These are phyloP conservation scores for Suillus subaureus DNA, from an alignment of 768 basidiomycete species.

Conservation along the genomic window DNA sequence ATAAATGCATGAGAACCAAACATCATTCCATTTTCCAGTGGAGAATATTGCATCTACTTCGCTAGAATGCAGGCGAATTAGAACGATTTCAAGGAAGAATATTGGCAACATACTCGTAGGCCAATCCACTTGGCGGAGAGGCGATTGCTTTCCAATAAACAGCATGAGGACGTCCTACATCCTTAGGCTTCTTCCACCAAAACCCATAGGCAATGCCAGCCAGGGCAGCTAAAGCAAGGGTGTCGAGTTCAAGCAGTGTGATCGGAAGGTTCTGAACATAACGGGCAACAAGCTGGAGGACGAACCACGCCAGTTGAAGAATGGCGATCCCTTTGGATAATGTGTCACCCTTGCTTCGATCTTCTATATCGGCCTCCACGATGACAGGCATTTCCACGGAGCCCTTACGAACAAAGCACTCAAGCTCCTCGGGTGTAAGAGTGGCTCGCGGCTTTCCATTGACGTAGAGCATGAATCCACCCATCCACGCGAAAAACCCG, in stretches of 20 bases:
- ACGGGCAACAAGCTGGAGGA: constrained; percentile 33
- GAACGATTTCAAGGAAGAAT: neutral
- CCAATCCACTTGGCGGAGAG: neutral
- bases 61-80: neutral
- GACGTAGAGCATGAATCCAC: constrained; percentile 21
- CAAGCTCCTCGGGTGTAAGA: neutral
- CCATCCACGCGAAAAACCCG: constrained; percentile 23
- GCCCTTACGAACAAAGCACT: neutral
- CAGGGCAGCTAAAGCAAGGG: constrained; percentile 35
- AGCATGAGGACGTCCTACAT: constrained; percentile 26
- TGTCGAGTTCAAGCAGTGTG: constrained; percentile 57
- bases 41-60: neutral
- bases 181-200: constrained; percentile 45
- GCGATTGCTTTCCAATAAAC: neutral
- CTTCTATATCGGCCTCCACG: neutral
- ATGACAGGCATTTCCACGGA: constrained; percentile 14
- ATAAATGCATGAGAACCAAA: too few relatives aligned
- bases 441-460: constrained; percentile 3
- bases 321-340: constrained; percentile 38
- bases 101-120: neutral
- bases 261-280: constrained; percentile 26
- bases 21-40: too few relatives aligned
- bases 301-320: constrained; percentile 40
- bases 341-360: constrained; percentile 23
- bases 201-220: constrained; percentile 33